Conservation (phyloP, 2,329 filamentous ascomycete genomes). For the Nemania diffusa region DNA sequence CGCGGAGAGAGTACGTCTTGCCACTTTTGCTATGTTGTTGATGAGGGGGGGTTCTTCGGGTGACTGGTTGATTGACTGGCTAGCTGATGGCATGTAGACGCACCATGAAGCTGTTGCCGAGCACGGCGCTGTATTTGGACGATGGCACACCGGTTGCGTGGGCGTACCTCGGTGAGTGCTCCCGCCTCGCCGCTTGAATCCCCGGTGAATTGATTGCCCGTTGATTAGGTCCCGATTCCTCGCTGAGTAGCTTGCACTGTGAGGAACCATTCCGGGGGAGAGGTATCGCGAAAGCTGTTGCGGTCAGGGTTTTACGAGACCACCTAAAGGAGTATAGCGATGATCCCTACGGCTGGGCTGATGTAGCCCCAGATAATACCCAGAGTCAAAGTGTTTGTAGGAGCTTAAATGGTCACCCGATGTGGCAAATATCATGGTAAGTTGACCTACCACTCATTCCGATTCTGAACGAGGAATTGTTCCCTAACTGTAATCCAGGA, state of each 20-base stretch:
- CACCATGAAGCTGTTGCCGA: constrained; percentile 52
- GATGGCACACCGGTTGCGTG: constrained; percentile 68
- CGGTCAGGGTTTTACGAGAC: constrained; percentile 66
- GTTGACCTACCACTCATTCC: constrained; percentile 38
- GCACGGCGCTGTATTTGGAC: constrained; percentile 56
- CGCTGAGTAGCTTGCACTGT: constrained; percentile 69
- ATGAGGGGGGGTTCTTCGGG: neutral
- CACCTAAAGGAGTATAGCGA: constrained; percentile 57
- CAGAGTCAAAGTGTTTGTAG: constrained; percentile 71
- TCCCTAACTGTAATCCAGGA: constrained; percentile 41
- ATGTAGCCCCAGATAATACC: constrained; percentile 70
- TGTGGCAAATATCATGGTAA: constrained; percentile 70
- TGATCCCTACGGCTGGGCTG: constrained; percentile 67
- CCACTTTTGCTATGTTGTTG: neutral
- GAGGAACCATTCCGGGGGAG: constrained; percentile 69
- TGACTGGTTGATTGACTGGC: neutral
- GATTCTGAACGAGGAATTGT: neutral
- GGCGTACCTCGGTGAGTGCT: constrained; percentile 65
- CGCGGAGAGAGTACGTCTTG: constrained; percentile 60
- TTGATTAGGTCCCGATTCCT: constrained; percentile 64
- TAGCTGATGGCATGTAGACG: constrained; percentile 21
- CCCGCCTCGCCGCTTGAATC: neutral
- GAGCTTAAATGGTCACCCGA: constrained; percentile 66
- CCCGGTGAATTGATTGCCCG: neutral
- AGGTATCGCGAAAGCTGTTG: constrained; percentile 71